These are phyloP conservation scores for Daedaleopsis nitida DNA, from an alignment of 768 basidiomycete genomes.

Conservation along the genomic window DNA sequence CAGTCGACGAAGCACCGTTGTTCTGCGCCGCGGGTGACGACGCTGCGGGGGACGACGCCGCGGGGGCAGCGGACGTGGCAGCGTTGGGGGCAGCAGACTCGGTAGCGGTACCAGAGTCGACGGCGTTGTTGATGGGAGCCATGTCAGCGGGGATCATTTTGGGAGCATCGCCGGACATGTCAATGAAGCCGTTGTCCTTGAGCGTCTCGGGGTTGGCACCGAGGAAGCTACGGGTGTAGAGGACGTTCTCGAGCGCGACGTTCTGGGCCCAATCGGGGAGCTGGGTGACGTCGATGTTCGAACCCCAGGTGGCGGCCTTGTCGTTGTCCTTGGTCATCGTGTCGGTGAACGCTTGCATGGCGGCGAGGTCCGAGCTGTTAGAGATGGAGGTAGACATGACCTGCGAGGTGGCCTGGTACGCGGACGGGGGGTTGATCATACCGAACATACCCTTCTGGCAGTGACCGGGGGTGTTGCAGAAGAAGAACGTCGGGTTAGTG, in stretches of 20 bases:
- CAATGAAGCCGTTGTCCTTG: slow-evolving; percentile 49
- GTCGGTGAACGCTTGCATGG: slow-evolving; percentile 54
- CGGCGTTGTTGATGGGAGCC: slow-evolving; percentile 42
- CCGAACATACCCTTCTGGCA: slow-evolving; percentile 88
- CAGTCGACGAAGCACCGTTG: slow-evolving; percentile 49
- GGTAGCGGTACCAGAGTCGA: slow-evolving; percentile 29
- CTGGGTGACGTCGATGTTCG: slow-evolving; percentile 55
- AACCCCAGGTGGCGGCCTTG: slow-evolving; percentile 59
- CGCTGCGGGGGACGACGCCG: slow-evolving; percentile 24
- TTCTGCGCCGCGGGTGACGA: slow-evolving; percentile 23
- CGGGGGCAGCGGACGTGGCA: slow-evolving; percentile 20
- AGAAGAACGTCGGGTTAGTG: slow-evolving; percentile 74
- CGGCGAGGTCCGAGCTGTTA: slow-evolving; percentile 51
- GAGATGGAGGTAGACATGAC: slow-evolving; percentile 50
- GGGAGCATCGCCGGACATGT: slow-evolving; percentile 51
- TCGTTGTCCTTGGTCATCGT: slow-evolving; percentile 50
- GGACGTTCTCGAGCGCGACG: slow-evolving; percentile 58
- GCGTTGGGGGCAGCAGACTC: slow-evolving; percentile 27
- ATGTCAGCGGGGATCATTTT: slow-evolving; percentile 65
- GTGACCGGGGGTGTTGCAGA: slow-evolving; percentile 70
- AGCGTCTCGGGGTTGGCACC: slow-evolving; percentile 56
- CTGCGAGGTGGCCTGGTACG: slow-evolving; percentile 39
- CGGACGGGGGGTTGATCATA: slow-evolving; percentile 68
- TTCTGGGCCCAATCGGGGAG: slow-evolving; percentile 59
- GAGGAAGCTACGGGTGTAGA: slow-evolving; percentile 45